These are phyloP conservation scores for Laburnicola sp. DNA, from an alignment of 2,329 filamentous ascomycete genomes.

Conservation along the genomic window DNA sequence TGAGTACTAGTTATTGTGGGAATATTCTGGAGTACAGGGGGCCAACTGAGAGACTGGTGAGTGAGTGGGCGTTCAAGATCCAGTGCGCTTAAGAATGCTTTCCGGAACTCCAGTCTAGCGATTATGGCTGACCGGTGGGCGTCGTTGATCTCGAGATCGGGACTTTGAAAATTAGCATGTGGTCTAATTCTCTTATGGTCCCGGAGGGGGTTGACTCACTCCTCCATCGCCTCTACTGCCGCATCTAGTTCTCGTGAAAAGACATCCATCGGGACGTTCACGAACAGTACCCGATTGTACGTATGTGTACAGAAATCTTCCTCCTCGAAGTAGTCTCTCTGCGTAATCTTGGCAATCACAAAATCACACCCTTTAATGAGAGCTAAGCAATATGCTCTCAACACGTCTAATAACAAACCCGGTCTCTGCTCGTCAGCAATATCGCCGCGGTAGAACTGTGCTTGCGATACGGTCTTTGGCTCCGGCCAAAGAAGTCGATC, in stretches of 20 bases:
- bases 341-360: conserved; percentile 74
- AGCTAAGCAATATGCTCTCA: conserved; percentile 84
- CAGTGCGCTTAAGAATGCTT: conserved; percentile 61
- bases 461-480: conserved; percentile 65
- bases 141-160: conserved; percentile 36
- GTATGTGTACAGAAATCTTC: conserved; percentile 96
- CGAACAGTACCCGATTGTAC: conserved; percentile 78
- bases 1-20: conserved; percentile 63
- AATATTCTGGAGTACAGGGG: conserved; percentile 48
- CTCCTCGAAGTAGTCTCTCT: conserved; percentile 95
- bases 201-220: conserved; percentile 25
- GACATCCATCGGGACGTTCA: conserved; percentile 43
- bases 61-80: conserved; percentile 42
- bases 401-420: conserved; percentile 52
- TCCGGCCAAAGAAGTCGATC: conserved; percentile 77
- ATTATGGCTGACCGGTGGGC: conserved; percentile 60
- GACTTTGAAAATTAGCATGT: conserved; percentile 24
- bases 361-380: conserved; percentile 80
- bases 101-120: conserved; percentile 67
- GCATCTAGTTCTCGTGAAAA: conserved; percentile 41
- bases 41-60: conserved; percentile 41
- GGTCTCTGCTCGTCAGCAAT: conserved; percentile 27
- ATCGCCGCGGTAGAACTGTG: conserved; percentile 58
- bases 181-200: background rate
- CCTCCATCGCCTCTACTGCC: conserved; percentile 33